These are phyloP conservation scores for Neurospora sp. DNA, from an alignment of 495 filamentous ascomycete species.

Conservation along the genomic window DNA sequence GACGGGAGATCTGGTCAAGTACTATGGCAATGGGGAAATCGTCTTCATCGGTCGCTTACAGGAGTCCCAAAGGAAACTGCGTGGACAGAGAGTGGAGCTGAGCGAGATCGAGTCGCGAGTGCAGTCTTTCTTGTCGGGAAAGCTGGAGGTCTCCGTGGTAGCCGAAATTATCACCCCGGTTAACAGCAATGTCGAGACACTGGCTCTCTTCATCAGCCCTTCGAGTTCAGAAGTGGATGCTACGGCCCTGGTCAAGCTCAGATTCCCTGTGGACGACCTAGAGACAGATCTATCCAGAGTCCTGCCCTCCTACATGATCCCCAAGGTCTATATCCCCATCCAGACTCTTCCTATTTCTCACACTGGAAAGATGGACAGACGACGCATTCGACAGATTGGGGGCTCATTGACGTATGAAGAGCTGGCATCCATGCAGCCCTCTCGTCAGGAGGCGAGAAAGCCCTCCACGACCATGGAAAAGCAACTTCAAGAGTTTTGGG, in stretches of 20 bases:
- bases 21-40: conserved; percentile 36
- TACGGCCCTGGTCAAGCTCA: background rate
- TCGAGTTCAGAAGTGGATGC: conserved; percentile 16
- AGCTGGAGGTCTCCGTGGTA: conserved; percentile 4
- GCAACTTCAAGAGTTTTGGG: conserved; percentile 8
- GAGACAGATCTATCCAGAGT: conserved; percentile 17
- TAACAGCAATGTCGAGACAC: background rate
- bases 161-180: conserved; percentile 34
- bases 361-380: conserved; percentile 42
- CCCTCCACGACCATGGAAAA: conserved; percentile 5
- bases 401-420: background rate
- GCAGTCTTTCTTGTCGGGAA: conserved; percentile 4
- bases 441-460: background rate
- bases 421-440: conserved; percentile 3
- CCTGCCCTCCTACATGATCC: conserved; percentile 46
- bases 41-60: conserved; percentile 23
- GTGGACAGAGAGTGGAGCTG: conserved; percentile 29
- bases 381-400: conserved; percentile 25
- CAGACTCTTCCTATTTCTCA: conserved; percentile 27
- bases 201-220: conserved; percentile 20
- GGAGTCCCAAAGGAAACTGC: conserved; percentile 29
- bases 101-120: conserved; percentile 27
- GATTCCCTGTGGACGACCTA: background rate
- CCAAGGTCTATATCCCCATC: conserved; percentile 27
- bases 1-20: conserved; percentile 33